Base-by-base conservation (phyloP, 139 green algal genomes). In the Microglena sp. region DNA sequence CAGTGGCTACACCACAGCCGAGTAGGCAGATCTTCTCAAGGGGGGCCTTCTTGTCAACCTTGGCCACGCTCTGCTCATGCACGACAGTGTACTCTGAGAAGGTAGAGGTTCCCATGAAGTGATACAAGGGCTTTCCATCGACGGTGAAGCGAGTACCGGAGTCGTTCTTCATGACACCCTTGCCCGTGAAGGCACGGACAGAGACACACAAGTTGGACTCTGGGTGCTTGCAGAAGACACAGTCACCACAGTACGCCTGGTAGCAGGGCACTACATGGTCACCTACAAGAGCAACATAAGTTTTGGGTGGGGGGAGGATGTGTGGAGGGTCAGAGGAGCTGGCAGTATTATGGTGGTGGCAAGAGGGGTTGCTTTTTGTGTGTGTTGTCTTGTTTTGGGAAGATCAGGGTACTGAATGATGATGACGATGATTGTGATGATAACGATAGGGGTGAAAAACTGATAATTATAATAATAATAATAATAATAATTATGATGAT, bases 61-160 rank as follows among this genome's bases (percentile, higher is more conserved):
- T 90, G 28, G 89, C 89, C 26, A 93, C 84, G 24, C 66, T 84
- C 70, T 89, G 81, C 68, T 96, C 92, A 61, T 97, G 90, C 28
- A 97, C 78, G 29, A 99, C 94, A 0, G 94, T 96, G 84, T 98
- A 99, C 84, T 99, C 85, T 3, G 76, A 77, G 66, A 99, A 99
- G 22, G 94, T 99, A 55, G 75, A 90, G 46, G 90, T 97, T 62
- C 94, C 94, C 94, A 99, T 99, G 80, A 99, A 99, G 80, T 99
- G 94, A 73, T 84, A 98, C 54, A 99, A 87, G 33, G 83, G 82
- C 80, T 95, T 91, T 60, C 86, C 86, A 43, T 87, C 66, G 28
- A 77, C 75, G 5, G 81, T 85, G 84, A 99, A 96, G 29, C 93
- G 84, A 0, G 82, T 27, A 69, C 86, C 78, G 30, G 76, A 78